Conservation (phyloP, 169 alveolate species). For the Cryptosporidium andersoni region DNA sequence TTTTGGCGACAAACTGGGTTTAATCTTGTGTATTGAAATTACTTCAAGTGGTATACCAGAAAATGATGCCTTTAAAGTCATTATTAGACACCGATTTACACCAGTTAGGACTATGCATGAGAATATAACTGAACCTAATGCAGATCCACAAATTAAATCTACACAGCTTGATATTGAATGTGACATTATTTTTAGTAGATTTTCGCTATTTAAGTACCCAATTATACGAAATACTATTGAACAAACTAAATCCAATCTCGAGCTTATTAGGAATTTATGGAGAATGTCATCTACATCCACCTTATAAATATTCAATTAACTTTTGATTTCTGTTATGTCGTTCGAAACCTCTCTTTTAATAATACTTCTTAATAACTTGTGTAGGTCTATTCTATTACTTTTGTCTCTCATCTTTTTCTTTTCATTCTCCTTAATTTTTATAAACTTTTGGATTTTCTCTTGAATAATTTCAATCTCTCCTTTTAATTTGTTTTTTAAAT, state of each 20-base stretch:
- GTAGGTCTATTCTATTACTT: conserved; percentile 13
- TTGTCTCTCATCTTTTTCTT: conserved; percentile 5
- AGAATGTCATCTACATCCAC: neutral
- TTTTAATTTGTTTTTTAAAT: conserved; percentile 10
- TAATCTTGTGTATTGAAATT: conserved; percentile 38
- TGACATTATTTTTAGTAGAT: conserved; percentile 49
- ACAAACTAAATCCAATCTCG: conserved; percentile 40
- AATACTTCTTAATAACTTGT: conserved; percentile 30
- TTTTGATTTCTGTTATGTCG: neutral
- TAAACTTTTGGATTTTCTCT: neutral
- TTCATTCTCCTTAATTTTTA: conserved; percentile 28
- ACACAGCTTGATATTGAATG: conserved; percentile 63
- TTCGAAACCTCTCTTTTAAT: conserved; percentile 15
- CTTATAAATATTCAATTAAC: neutral
- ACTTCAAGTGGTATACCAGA: conserved; percentile 69
- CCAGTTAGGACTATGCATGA: conserved; percentile 15
- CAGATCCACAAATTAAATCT: conserved; percentile 3
- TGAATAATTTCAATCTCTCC: conserved; percentile 8
- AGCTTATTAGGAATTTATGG: conserved; percentile 49
- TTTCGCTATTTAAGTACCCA: conserved; percentile 55
- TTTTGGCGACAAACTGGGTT: conserved; percentile 44
- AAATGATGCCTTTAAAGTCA: conserved; percentile 53
- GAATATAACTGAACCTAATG: neutral
- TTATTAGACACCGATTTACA: conserved; percentile 53
- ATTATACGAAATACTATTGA: conserved; percentile 42